Evolutionary conservation across 305 asterid genomes (phyloP), one percentile per base, ranked within the genome.

Genomic region (Plantago lanceolata): DNA sequence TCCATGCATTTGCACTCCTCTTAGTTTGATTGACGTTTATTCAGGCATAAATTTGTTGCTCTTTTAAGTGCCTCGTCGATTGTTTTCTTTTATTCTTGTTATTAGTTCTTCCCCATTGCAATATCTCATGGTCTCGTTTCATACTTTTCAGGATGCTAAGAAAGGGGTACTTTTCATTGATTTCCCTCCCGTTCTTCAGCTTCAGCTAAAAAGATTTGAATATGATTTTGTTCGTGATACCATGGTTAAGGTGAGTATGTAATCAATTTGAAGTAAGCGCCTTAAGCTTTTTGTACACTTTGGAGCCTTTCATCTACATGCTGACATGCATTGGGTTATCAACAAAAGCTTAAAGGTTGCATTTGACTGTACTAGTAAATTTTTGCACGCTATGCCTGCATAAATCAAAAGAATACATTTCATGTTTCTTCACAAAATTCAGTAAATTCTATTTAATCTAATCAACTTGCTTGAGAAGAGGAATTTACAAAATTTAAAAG

Each of bases 131-230:
- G 18, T 43, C 63, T 73, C 44, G 61, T 57, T 64, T 52, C 55
- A 26, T 73, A 9, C 58, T 54, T 61, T 69, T 55, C 82, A 83
- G 89, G 89, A 83, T 78, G 86, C 89, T 61, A 83, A 60, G 80
- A 83, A 80, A 73, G 89, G 89, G 66, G 89, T 83, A 57, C 79
- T 83, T 60, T 82, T 82, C 78, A 77, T 76, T 49, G 85, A 82
- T 62, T 82, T 82, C 68, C 88, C 88, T 55, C 85, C 88, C 33
- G 89, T 83, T 65, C 89, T 83, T 59, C 84, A 83, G 81, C 89
- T 83, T 69, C 89, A 80, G 73, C 70, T 83, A 59, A 83, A 83
- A 70, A 72, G 89, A 68, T 83, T 83, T 56, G 89, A 83, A 64
- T 80, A 80, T 66, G 89, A 83, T 68, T 83, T 83, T 71, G 71